Evolutionary conservation across 202 grass and related monocot genomes (phyloP).

Genomic region (Saccharum hybrid): DNA sequence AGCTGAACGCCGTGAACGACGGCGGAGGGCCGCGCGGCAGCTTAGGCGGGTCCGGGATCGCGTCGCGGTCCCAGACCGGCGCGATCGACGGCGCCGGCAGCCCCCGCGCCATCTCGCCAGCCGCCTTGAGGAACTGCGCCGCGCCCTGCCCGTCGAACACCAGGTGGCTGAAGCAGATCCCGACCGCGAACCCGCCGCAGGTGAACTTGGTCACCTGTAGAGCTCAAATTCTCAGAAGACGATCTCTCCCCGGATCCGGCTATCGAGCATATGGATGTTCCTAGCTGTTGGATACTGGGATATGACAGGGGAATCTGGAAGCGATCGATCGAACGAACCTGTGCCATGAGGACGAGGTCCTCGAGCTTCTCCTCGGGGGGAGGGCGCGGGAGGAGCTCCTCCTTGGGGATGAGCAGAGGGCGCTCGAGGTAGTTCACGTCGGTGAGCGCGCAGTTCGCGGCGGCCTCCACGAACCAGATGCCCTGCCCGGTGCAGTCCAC

Average conservation of each 20-base stretch:
- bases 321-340: slow-evolving; percentile 36
- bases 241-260: neutral
- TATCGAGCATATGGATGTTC: neutral
- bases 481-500: slow-evolving; percentile 76
- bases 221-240: slow-evolving; percentile 24
- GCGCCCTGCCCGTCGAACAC: slow-evolving; percentile 86
- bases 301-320: slow-evolving; percentile 8
- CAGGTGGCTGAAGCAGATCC: slow-evolving; percentile 88
- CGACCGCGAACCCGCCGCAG: slow-evolving; percentile 77
- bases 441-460: slow-evolving; percentile 59
- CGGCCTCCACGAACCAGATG: slow-evolving; percentile 76
- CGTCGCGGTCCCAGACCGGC: slow-evolving; percentile 64
- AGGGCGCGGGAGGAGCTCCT: slow-evolving; percentile 64
- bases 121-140: slow-evolving; percentile 68
- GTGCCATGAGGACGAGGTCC: slow-evolving; percentile 58
- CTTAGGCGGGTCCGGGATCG: slow-evolving; percentile 61
- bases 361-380: slow-evolving; percentile 62
- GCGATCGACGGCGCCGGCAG: slow-evolving; percentile 43
- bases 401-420: slow-evolving; percentile 73
- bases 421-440: slow-evolving; percentile 80
- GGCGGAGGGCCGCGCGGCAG: slow-evolving; percentile 45
- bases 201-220: slow-evolving; percentile 68
- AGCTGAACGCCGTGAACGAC: slow-evolving; percentile 56
- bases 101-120: slow-evolving; percentile 60
- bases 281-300: neutral